Conservation (phyloP, 2,329 filamentous ascomycete genomes). For the Tolypocladium guangdongense region DNA sequence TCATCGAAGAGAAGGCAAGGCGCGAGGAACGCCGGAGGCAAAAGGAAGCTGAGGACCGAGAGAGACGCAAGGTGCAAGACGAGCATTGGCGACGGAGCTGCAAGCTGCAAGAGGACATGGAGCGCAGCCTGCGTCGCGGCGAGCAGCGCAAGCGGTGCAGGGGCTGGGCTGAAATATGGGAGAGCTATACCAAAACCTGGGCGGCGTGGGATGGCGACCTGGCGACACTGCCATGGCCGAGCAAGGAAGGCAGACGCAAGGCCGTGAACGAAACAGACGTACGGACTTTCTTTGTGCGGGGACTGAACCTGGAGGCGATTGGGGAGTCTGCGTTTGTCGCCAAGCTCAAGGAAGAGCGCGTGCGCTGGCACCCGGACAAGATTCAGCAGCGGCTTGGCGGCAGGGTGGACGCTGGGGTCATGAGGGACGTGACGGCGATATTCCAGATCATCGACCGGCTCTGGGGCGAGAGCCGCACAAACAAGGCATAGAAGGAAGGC, state of each 20-base stretch:
- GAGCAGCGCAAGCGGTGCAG: conserved; percentile 48
- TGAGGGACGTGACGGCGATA: conserved; percentile 74
- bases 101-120: conserved; percentile 53
- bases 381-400: conserved; percentile 80
- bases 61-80: conserved; percentile 23
- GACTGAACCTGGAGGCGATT: conserved; percentile 29
- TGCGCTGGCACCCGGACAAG: conserved; percentile 97
- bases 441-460: conserved; percentile 84
- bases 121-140: conserved; percentile 56
- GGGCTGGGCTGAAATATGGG: conserved; percentile 51
- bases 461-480: conserved; percentile 52
- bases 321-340: conserved; percentile 35
- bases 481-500: background rate
- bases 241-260: conserved; percentile 42
- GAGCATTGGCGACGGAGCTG: conserved; percentile 13
- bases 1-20: conserved; percentile 63
- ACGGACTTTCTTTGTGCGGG: conserved; percentile 54
- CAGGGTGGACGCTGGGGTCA: conserved; percentile 57
- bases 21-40: conserved; percentile 42
- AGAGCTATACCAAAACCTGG: conserved; percentile 56
- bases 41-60: conserved; percentile 39
- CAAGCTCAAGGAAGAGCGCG: conserved; percentile 68
- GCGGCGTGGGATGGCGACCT: conserved; percentile 33
- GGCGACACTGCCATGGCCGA: conserved; percentile 58
- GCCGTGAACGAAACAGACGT: conserved; percentile 51